Evolutionary conservation across 2,329 filamentous ascomycete species (phyloP).

Genomic region (Dissoconium aciculare): DNA sequence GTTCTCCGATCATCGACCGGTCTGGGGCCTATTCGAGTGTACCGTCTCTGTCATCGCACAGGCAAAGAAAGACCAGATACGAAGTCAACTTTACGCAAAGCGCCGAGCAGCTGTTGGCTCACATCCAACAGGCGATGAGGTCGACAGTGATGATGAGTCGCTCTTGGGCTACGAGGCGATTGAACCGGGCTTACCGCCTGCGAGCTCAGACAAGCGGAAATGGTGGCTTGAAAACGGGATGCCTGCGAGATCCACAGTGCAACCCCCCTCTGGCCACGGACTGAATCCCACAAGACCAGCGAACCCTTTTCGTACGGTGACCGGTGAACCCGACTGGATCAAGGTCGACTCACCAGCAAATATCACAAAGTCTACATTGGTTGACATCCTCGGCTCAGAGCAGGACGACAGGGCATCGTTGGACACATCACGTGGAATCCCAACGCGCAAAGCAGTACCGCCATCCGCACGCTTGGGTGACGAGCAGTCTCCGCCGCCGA

Average conservation of each 20-base stretch:
- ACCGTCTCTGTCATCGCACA: slow-evolving; percentile 70
- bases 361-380: slow-evolving; percentile 12
- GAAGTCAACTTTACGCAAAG: slow-evolving; percentile 56
- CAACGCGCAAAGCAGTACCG: slow-evolving; percentile 10
- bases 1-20: slow-evolving; percentile 93
- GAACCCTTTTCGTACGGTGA: slow-evolving; percentile 62
- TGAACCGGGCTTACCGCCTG: slow-evolving; percentile 55
- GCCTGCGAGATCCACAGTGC: slow-evolving; percentile 58
- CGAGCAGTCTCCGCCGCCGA: neutral
- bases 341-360: slow-evolving; percentile 26
- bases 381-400: slow-evolving; percentile 9
- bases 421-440: slow-evolving; percentile 2
- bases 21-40: slow-evolving; percentile 80
- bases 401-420: too few relatives aligned
- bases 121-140: slow-evolving; percentile 42
- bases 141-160: slow-evolving; percentile 62
- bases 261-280: slow-evolving; percentile 47
- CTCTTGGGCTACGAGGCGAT: slow-evolving; percentile 68
- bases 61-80: slow-evolving; percentile 53
- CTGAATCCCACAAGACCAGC: slow-evolving; percentile 60
- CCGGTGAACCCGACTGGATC: slow-evolving; percentile 74
- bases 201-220: slow-evolving; percentile 46
- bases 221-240: slow-evolving; percentile 54
- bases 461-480: slow-evolving; percentile 6
- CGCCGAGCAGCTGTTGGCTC: slow-evolving; percentile 53